phyloP scores from a whole-genome alignment of 208 protist genomes.

The Leptomonas seymouri region DNA sequence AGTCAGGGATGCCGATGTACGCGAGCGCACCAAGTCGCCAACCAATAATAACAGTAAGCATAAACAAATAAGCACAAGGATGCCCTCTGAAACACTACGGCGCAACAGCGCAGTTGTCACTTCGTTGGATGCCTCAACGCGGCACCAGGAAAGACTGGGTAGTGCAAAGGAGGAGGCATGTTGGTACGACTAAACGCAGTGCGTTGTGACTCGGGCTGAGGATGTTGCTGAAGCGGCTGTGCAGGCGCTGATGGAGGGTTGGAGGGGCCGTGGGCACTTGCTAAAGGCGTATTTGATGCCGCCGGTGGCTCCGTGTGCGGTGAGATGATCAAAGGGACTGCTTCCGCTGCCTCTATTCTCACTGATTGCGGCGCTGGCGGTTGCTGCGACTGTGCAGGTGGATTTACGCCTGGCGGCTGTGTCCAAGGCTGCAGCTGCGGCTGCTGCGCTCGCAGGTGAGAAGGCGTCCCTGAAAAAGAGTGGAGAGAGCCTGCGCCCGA shows the following conservation, averaged over 20 bases:
- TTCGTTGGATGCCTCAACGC: slow-evolving; percentile 16
- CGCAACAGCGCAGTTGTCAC: not conserved
- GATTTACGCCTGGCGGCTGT: not conserved
- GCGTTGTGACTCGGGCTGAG: not conserved
- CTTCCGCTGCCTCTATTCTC: not conserved
- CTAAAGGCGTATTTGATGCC: not conserved
- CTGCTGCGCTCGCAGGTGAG: not conserved
- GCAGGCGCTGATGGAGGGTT: not conserved
- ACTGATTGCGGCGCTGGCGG: no score
- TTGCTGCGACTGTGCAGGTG: not conserved
- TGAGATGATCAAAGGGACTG: not conserved
- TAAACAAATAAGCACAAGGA: no score
- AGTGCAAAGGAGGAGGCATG: slow-evolving; percentile 66
- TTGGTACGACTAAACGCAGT: not conserved
- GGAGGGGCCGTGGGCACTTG: not conserved
- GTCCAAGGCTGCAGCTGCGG: not conserved
- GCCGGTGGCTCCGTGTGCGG: not conserved
- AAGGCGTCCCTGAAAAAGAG: not conserved
- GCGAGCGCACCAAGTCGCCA: no score
- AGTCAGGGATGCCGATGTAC: no score
- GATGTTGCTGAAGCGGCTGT: not conserved
- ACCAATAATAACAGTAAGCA: no score
- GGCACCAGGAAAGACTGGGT: slow-evolving; percentile 46
- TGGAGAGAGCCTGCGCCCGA: not conserved
- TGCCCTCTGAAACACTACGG: no score